Base-by-base conservation (phyloP, 2,329 filamentous ascomycete species). In the Xylaria sp. region DNA sequence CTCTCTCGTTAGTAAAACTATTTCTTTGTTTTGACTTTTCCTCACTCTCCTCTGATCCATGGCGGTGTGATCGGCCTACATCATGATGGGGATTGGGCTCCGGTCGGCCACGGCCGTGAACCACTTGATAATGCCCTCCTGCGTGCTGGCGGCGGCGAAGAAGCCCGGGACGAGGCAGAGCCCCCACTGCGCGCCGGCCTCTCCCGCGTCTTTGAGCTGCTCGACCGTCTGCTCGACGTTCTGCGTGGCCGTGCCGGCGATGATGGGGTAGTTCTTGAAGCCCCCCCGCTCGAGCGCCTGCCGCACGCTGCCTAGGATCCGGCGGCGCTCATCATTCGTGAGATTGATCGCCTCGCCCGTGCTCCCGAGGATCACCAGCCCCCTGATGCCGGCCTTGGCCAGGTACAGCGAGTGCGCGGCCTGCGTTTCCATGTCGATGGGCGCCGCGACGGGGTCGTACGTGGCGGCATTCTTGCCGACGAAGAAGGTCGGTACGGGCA, bases 311-410 rank as follows among this genome's bases (percentile, higher is more conserved):
- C 74, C 74, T 44, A 87, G 74, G 44, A 87, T 69, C 17, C 79
- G 75, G 56, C 75, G 77, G 44, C 84, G 80, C 66, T 87, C 85
- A 26, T 73, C 68, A 52, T 76, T 77, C 7, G 81, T 78, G 50
- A 87, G 72, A 69, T 86, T 84, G 20, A 87, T 80, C 2, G 83
- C 84, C 69, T 87, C 85, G 54, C 85, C 85, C 0, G 84, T 87
- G 38, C 79, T 84, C 21, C 85, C 85, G 34, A 87, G 76, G 29
- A 87, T 75, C 2, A 87, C 83, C 2, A 87, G 75, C 11, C 85
- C 85, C 49, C 74, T 78, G 60, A 87, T 80, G 37, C 85, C 85
- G 43, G 78, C 78, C 45, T 76, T 75, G 16, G 83, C 83, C 19
- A 87, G 81, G 60, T 84, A 82, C 1, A 87, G 66, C 13, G 79